These are phyloP conservation scores for Phyllostachys edulis DNA, from an alignment of 176 grass and related monocot species.

Conservation along the genomic window DNA sequence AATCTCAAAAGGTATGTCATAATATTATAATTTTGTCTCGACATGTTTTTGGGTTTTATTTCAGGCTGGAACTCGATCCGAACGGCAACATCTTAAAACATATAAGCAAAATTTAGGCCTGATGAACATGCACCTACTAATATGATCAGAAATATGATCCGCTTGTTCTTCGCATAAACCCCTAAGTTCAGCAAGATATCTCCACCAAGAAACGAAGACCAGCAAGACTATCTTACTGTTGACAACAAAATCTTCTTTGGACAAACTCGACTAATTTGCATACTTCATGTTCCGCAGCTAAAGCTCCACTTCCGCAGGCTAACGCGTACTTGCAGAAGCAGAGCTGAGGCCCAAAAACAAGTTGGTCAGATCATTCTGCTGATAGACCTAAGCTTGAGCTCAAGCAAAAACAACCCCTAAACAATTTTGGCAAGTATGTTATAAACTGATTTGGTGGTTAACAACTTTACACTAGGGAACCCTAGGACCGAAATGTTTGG, in stretches of 20 bases:
- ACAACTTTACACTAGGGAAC: background rate
- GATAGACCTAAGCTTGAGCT: background rate
- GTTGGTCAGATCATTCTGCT: background rate
- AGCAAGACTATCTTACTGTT: background rate
- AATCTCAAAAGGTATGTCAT: too few species aligned
- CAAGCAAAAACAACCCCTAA: background rate
- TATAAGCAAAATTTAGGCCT: background rate
- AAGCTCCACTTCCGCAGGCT: background rate
- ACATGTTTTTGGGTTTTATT: too few species aligned
- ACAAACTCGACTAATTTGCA: background rate
- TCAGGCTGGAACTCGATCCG: background rate
- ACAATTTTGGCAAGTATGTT: background rate
- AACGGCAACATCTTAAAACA: background rate
- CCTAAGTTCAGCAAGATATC: background rate
- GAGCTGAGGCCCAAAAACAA: background rate
- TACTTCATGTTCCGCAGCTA: background rate
- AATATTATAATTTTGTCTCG: too few species aligned
- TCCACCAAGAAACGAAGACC: background rate
- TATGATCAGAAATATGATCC: background rate
- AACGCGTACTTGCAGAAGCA: background rate
- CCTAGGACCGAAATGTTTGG: background rate
- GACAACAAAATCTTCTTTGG: background rate
- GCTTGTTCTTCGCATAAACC: background rate
- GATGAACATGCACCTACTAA: background rate
- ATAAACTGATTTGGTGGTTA: background rate